Base-by-base conservation (phyloP, 306 rosid genomes). In the Cucurbita argyrosperma region DNA sequence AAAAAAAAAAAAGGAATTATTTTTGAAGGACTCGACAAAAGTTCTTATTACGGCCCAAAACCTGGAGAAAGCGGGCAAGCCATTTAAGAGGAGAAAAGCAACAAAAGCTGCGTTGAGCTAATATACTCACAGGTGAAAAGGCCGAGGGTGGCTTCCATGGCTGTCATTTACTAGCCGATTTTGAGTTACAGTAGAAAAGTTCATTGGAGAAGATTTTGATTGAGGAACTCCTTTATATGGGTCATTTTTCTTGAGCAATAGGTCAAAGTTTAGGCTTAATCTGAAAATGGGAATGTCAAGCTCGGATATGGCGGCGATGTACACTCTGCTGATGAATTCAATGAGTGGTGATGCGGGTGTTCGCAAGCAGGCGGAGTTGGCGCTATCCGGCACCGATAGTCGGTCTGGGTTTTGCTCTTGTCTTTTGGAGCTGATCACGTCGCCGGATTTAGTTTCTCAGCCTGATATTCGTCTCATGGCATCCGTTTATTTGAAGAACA, bases 341-440 rank as follows among this genome's bases (percentile, higher is more conserved):
- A 80, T 88, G 97, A 94, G 90, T 74, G 83, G 85, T 49, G 92
- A 90, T 77, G 95, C 82, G 14, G 81, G 81, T 74, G 80, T 86
- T 67, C 97, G 96, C 0, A 82, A 84, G 63, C 87, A 96, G 7
- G 96, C 97, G 0, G 97, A 90, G 79, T 79, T 78, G 49, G 88
- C 97, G 46, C 97, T 94, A 16, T 77, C 96, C 11, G 90, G 87
- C 79, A 86, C 87, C 37, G 96, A 94, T 84, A 82, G 92, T 71
- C 85, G 96, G 65, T 90, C 91, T 54, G 97, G 98, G 51, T 94
- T 90, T 84, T 88, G 96, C 85, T 90, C 94, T 10, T 94, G 98
- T 78, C 94, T 94, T 59, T 82, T 94, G 97, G 97, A 94, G 77
- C 71, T 94, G 21, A 89, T 94, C 77, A 89, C 84, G n/a, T 88